phyloP scores from a whole-genome alignment of 208 protist genomes.

The Trypanosoma congolense region DNA sequence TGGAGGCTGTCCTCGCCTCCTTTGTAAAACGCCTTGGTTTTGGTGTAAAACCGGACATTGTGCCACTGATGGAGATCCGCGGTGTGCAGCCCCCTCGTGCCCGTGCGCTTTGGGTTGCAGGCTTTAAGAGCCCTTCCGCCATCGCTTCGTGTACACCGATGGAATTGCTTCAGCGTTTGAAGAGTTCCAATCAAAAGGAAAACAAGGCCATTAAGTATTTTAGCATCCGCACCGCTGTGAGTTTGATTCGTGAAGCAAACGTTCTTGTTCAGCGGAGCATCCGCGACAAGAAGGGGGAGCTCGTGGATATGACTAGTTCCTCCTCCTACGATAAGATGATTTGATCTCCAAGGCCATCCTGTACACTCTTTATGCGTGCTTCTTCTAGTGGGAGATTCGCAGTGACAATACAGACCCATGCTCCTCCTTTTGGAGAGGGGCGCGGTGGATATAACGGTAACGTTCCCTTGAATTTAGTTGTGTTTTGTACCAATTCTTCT shows the following conservation, averaged over 20 bases:
- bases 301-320: slow-evolving; percentile 42
- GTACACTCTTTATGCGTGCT: no score
- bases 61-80: slow-evolving; percentile 87
- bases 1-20: slow-evolving; percentile 81
- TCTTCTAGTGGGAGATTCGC: no score
- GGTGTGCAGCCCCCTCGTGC: slow-evolving; percentile 71
- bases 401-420: no score
- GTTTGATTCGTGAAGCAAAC: slow-evolving; percentile 57
- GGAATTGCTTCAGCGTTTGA: slow-evolving; percentile 62
- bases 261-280: slow-evolving; percentile 54
- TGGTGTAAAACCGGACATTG: slow-evolving; percentile 86
- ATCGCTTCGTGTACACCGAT: slow-evolving; percentile 55
- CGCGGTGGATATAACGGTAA: no score
- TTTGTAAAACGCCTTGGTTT: slow-evolving; percentile 84
- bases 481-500: no score
- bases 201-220: slow-evolving; percentile 71
- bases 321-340: no score
- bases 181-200: slow-evolving; percentile 41
- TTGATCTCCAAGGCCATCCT: no score
- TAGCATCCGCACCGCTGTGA: slow-evolving; percentile 47
- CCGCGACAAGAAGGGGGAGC: slow-evolving; percentile 64
- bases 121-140: slow-evolving; percentile 42
- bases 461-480: no score
- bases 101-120: slow-evolving; percentile 77
- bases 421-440: no score